Evolutionary conservation across 257 asterid genomes (phyloP).

Genomic region (Przewalskia tangutica): DNA sequence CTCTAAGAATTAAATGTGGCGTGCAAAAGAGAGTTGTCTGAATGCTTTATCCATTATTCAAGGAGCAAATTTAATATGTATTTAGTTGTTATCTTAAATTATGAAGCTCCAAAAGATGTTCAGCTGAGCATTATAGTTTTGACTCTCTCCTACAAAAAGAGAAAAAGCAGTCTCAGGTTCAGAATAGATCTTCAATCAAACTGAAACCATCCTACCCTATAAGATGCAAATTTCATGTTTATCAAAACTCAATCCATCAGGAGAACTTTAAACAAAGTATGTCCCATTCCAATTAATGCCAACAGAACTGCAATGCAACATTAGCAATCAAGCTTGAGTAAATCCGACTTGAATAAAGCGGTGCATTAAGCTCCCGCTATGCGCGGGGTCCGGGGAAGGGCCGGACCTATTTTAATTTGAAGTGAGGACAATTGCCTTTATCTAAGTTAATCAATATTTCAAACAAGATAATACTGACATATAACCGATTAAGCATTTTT

Average conservation of each 20-base stretch:
- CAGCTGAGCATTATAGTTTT: background rate
- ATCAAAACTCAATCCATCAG: background rate
- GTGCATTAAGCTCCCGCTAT: too few relatives aligned
- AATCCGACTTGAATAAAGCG: background rate
- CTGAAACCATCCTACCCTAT: background rate
- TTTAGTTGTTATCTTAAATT: background rate
- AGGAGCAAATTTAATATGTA: background rate
- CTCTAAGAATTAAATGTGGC: background rate
- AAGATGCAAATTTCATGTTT: background rate
- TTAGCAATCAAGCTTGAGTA: background rate
- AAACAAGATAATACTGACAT: background rate
- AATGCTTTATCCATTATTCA: background rate
- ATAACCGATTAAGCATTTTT: background rate
- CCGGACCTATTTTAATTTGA: background rate
- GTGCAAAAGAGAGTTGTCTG: background rate
- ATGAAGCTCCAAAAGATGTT: background rate
- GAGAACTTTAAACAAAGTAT: background rate
- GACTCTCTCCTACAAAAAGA: background rate
- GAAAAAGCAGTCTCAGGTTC: background rate
- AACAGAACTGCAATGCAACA: background rate
- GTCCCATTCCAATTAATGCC: background rate
- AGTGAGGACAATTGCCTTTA: background rate
- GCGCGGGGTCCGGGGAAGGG: too few relatives aligned
- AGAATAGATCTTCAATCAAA: background rate
- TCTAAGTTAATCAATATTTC: background rate